Percentiles rank a stretch among this genome's conserved stretches.
Evolutionary conservation across 2,329 filamentous ascomycete species (phyloP).

Genomic region (Pseudopyrenochaeta lycopersici): DNA sequence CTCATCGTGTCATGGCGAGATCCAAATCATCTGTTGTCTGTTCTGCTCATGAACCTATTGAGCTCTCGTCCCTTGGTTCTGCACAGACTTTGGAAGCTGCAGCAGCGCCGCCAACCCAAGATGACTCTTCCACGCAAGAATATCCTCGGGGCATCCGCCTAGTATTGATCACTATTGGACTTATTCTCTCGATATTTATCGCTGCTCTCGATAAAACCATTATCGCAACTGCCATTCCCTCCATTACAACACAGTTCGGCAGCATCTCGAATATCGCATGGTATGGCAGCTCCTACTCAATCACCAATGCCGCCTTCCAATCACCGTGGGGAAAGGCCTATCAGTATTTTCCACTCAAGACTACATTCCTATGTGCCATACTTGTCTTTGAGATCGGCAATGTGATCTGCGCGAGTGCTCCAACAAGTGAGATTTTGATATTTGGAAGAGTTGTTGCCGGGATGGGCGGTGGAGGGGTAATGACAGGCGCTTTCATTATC

Average conservation of each 20-base stretch:
- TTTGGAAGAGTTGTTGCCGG: constrained; percentile 54
- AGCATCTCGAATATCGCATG: constrained; percentile 46
- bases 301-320: constrained; percentile 57
- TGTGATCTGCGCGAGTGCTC: constrained; percentile 57
- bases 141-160: too few relatives aligned
- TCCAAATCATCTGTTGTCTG: too few relatives aligned
- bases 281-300: constrained; percentile 53
- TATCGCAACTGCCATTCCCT: constrained; percentile 18
- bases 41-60: too few relatives aligned
- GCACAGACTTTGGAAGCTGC: too few relatives aligned
- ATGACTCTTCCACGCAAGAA: too few relatives aligned
- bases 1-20: too few relatives aligned
- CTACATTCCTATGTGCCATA: constrained; percentile 50
- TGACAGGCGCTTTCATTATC: constrained; percentile 51
- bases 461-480: constrained; percentile 52
- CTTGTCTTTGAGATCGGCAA: constrained; percentile 66
- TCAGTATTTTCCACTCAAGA: constrained; percentile 55
- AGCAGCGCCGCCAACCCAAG: too few relatives aligned
- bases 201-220: constrained; percentile 5
- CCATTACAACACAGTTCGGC: constrained; percentile 39
- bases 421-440: constrained; percentile 45
- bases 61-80: too few relatives aligned
- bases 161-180: background rate
- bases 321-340: constrained; percentile 58
- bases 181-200: background rate